A percentile compares a stretch with the other conserved stretches of the same genome.
phyloP scores from a whole-genome alignment of 169 alveolate genomes.

The Blepharisma undulans region DNA sequence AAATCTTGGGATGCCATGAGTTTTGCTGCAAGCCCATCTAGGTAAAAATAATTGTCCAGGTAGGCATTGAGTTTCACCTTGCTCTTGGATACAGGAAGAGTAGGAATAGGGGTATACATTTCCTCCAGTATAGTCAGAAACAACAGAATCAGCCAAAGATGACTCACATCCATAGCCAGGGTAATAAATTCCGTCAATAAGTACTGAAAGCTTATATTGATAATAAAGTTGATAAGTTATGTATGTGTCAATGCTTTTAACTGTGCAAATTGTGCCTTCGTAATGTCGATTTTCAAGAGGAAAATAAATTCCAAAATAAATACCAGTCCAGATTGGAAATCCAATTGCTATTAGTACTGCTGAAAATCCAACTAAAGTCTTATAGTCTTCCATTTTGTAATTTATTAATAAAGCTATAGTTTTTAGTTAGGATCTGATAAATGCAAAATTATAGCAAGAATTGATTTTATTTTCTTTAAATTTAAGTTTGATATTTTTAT shows the following conservation, averaged over 20 bases:
- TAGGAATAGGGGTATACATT: background rate
- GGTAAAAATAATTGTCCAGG: background rate
- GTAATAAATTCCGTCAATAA: background rate
- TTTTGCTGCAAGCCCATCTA: background rate
- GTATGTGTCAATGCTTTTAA: background rate
- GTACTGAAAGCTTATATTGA: background rate
- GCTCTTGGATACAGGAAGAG: background rate
- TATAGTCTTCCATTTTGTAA: background rate
- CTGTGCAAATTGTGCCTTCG: background rate
- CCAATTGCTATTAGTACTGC: background rate
- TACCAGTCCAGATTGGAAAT: conserved; percentile 1
- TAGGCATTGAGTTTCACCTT: background rate
- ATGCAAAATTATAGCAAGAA: too few species aligned
- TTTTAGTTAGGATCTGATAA: background rate
- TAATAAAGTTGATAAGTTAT: background rate
- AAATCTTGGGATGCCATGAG: background rate
- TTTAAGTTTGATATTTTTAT: too few species aligned
- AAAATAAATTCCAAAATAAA: background rate
- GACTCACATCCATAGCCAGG: conserved; percentile 2
- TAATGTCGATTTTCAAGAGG: background rate
- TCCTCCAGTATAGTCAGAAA: background rate
- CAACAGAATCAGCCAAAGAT: background rate
- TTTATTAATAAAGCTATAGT: background rate
- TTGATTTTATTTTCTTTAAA: too few species aligned
- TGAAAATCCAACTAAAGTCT: too few species aligned